Conservation (phyloP, 768 basidiomycete species). For the Lactifluus subvellereus region DNA sequence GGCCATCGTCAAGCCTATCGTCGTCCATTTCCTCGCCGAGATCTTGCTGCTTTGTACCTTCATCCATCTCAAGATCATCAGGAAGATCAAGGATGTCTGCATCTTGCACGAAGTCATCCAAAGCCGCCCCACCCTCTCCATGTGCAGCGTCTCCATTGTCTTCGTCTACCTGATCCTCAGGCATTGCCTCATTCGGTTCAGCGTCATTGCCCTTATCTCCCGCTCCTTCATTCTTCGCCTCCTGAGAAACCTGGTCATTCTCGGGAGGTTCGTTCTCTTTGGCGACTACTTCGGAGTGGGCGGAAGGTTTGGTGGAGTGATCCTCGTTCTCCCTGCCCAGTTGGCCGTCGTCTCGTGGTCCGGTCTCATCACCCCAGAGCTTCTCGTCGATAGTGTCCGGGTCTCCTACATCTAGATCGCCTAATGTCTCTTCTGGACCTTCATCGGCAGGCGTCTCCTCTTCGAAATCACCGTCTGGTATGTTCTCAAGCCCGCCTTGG, state of each 20-base stretch:
- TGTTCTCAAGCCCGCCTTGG: constrained; percentile 79
- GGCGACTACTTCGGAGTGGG: constrained; percentile 65
- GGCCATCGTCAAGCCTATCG: not conserved
- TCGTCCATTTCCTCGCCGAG: constrained; percentile 34
- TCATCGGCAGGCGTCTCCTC: constrained; percentile 40
- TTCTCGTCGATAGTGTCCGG: constrained; percentile 90
- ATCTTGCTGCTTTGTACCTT: constrained; percentile 25
- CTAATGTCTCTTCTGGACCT: constrained; percentile 79
- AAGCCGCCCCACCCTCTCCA: constrained; percentile 53
- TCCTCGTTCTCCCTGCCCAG: constrained; percentile 59
- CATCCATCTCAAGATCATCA: constrained; percentile 68
- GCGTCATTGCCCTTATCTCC: constrained; percentile 28
- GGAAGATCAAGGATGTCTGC: constrained; percentile 84
- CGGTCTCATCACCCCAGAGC: constrained; percentile 86
- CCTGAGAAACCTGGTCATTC: constrained; percentile 32
- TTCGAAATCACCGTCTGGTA: constrained; percentile 58
- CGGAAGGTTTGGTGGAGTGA: constrained; percentile 44
- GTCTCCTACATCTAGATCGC: constrained; percentile 76
- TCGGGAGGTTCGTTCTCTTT: constrained; percentile 54
- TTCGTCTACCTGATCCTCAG: constrained; percentile 28
- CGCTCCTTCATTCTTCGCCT: constrained; percentile 30
- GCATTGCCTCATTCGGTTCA: constrained; percentile 30
- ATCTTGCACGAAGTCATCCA: constrained; percentile 74
- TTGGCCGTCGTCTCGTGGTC: constrained; percentile 46
- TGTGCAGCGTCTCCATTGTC: constrained; percentile 41